Base-by-base conservation (phyloP, 228 moss, liverwort and hornwort species). In the Sphagnum fallax region DNA sequence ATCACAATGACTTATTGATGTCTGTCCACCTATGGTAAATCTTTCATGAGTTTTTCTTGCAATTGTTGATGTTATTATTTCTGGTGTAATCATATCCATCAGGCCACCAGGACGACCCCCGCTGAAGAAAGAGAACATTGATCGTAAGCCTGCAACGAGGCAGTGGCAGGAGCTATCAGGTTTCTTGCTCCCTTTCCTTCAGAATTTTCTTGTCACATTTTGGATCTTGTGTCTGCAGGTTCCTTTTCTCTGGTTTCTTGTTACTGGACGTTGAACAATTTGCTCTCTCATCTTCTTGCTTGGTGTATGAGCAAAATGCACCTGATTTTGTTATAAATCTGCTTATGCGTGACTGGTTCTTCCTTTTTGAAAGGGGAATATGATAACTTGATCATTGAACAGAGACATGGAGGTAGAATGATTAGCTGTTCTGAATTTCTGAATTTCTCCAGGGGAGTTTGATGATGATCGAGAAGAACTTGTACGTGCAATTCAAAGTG, bases 91-190 rank as follows among this genome's bases (percentile, higher is more conserved):
- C 8, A 8, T 55, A 55, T 55, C 9, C 66, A 66, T 74, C 81
- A 95, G 98, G 72, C 78, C 32, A 3, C 32, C 77, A 72, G 91
- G 93, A 48, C 90, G 98, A 14, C 93, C 93, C 14, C 82, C 85
- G 58, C 81, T 85, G 7, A 93, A 97, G 79, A 92, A 87, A 68
- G 85, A 88, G 66, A 79, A 71, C 10, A 75, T 77, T 53, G 98
- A 98, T 68, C 91, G 92, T 57, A 98, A 92, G 73, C 75, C 82
- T 7, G 64, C 86, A 69, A 90, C 85, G 67, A 84, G 98, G 75
- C 98, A 91, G 66, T 78, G 93, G 64, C 84, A 93, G n/a, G 98
- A 98, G 65, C 77, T 89, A 57, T 79, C 93, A 85, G 98, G 98
- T 98, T 78, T 67, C 69, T 53, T 64, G 7, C 60, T 49, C 50